phyloP scores from a whole-genome alignment of 2,329 filamentous ascomycete species.

The Penicillium sp. region DNA sequence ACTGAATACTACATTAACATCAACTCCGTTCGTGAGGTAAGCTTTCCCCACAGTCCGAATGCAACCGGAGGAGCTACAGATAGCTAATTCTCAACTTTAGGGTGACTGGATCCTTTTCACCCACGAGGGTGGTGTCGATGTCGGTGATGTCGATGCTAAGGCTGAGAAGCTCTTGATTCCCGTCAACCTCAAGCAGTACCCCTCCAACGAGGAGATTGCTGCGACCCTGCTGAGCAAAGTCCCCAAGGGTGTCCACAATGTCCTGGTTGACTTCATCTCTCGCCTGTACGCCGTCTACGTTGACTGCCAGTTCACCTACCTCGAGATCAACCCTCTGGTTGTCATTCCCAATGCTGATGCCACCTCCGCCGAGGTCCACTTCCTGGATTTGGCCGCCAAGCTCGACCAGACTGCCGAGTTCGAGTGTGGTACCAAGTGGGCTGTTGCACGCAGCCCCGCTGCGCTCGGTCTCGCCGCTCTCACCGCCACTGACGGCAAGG shows the following conservation, averaged over 20 bases:
- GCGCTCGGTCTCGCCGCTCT: slow-evolving; percentile 78
- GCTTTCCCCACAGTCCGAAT: slow-evolving; percentile 40
- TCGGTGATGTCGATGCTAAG: slow-evolving; percentile 98
- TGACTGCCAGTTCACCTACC: slow-evolving; percentile 99
- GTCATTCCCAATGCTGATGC: slow-evolving; percentile 91
- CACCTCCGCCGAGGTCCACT: slow-evolving; percentile 93
- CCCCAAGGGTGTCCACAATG: slow-evolving; percentile 92
- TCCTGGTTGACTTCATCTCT: slow-evolving; percentile 98
- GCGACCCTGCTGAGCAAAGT: slow-evolving; percentile 84
- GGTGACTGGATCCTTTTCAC: slow-evolving; percentile 99
- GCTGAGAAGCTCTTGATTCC: slow-evolving; percentile 98
- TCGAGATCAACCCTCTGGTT: slow-evolving; percentile 98
- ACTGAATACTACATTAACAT: slow-evolving; percentile 99
- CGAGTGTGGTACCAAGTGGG: slow-evolving; percentile 99
- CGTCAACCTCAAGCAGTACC: slow-evolving; percentile 90
- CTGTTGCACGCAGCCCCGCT: slow-evolving; percentile 84
- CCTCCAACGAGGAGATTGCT: slow-evolving; percentile 93
- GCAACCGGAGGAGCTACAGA: neutral
- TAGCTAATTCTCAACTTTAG: slow-evolving; percentile 50
- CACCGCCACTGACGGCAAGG: slow-evolving; percentile 65
- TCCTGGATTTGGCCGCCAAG: slow-evolving; percentile 98
- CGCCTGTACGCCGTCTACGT: slow-evolving; percentile 98
- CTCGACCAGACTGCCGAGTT: slow-evolving; percentile 99
- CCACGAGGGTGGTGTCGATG: slow-evolving; percentile 98
- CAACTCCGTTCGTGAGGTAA: slow-evolving; percentile 98